A percentile compares a stretch with the other conserved stretches of the same genome.
Evolutionary conservation across 164 flowering plant species (phyloP).

Genomic region (Akebia trifoliata): DNA sequence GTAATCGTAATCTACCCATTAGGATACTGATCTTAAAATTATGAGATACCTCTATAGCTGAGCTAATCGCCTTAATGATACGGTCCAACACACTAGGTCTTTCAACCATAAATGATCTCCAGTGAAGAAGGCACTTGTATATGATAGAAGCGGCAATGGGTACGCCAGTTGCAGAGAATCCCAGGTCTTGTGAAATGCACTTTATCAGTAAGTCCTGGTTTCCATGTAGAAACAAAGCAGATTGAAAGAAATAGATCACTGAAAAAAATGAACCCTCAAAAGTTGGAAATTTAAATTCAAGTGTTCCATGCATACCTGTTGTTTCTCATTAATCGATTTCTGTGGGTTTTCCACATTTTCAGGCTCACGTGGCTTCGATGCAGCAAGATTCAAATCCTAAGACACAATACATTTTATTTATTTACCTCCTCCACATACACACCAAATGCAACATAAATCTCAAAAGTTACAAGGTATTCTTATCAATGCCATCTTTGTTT

Average conservation of each 20-base stretch:
- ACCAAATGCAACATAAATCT: not conserved
- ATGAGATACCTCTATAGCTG: slow-evolving; percentile 71
- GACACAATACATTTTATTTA: not conserved
- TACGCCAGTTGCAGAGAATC: slow-evolving; percentile 77
- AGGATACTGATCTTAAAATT: not conserved
- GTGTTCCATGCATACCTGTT: slow-evolving; percentile 60
- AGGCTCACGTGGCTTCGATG: slow-evolving; percentile 50
- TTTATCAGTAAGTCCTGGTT: slow-evolving; percentile 86
- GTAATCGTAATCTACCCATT: not conserved
- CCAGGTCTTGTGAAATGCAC: slow-evolving; percentile 83
- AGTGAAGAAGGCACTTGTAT: slow-evolving; percentile 94
- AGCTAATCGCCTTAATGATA: slow-evolving; percentile 80
- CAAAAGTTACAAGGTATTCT: slow-evolving; percentile 19
- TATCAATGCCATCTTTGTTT: slow-evolving; percentile 45
- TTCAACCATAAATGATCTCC: slow-evolving; percentile 99
- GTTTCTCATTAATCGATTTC: slow-evolving; percentile 86
- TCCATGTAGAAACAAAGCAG: slow-evolving; percentile 47
- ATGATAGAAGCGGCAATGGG: slow-evolving; percentile 91
- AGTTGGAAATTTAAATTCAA: not conserved
- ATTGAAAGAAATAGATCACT: slow-evolving; percentile 1
- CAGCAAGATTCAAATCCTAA: slow-evolving; percentile 51
- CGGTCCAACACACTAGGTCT: slow-evolving; percentile 91
- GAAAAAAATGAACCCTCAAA: not conserved
- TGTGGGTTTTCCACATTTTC: slow-evolving; percentile 85
- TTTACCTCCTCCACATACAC: not conserved